Percentiles rank a stretch among this genome's conserved stretches.
These are phyloP conservation scores for Fistulinella cinereoalba DNA, from an alignment of 1,284 basidiomycete species.

Conservation along the genomic window DNA sequence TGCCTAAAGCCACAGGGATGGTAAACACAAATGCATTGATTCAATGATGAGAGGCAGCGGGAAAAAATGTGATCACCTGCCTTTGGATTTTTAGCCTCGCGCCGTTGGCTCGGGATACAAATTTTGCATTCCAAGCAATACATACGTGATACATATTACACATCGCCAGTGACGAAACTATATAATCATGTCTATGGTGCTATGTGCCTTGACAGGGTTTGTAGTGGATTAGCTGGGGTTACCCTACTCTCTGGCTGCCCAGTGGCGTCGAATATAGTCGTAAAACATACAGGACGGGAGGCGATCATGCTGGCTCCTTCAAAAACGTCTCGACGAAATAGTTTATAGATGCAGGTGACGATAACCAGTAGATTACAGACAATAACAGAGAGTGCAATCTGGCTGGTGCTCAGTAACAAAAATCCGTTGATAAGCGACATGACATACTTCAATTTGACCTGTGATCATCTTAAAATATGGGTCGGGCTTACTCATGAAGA, in stretches of 20 bases:
- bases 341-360: slow-evolving; percentile 11
- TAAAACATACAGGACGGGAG: slow-evolving; percentile 5
- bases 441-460: not conserved
- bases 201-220: no score
- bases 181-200: no score
- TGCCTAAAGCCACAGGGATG: no score
- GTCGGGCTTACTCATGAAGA: not conserved
- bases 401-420: not conserved
- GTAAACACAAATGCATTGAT: no score
- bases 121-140: no score
- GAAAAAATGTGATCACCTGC: no score
- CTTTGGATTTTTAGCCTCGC: no score
- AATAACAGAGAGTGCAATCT: slow-evolving; percentile 12
- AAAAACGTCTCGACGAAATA: slow-evolving; percentile 2
- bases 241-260: not conserved
- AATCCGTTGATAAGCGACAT: not conserved
- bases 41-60: no score
- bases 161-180: no score
- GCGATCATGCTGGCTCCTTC: not conserved
- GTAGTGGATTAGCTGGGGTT: no score
- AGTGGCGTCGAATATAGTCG: slow-evolving; percentile 3
- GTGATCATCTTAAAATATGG: not conserved
- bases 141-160: no score
- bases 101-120: no score
- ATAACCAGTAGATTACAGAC: slow-evolving; percentile 11